Conservation (phyloP, 192 early-diverging fungal species). For the Kappamyces sp. region DNA sequence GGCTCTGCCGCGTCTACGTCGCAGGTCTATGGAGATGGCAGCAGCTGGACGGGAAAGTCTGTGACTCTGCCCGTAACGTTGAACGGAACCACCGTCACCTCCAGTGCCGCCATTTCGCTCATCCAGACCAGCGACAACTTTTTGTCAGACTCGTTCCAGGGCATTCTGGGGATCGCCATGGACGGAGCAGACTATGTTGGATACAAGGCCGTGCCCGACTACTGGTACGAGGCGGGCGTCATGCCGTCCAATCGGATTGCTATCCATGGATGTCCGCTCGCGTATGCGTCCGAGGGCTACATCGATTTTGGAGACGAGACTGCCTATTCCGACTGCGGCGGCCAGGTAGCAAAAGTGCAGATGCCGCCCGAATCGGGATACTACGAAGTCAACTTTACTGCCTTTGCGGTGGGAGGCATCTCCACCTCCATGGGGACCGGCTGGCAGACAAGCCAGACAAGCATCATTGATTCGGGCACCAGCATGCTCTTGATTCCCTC, state of each 20-base stretch:
- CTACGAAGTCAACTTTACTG: background rate
- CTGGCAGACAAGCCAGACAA: background rate
- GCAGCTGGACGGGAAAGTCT: constrained; percentile 1
- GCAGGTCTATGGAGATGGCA: background rate
- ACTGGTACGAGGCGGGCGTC: background rate
- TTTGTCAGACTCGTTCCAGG: too few relatives aligned
- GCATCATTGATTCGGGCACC: constrained; percentile 9
- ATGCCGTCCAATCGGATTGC: constrained; percentile 3
- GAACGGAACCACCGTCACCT: background rate
- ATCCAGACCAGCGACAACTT: too few relatives aligned
- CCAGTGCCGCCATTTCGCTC: background rate
- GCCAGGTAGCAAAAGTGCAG: background rate
- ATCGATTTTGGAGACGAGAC: constrained; percentile 11
- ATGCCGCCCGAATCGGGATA: constrained; percentile 2
- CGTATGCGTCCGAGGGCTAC: background rate
- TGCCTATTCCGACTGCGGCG: background rate
- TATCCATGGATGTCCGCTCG: background rate
- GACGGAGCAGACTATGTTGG: too few relatives aligned
- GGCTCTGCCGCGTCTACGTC: background rate
- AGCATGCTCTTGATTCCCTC: constrained; percentile 1
- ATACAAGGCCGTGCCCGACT: background rate
- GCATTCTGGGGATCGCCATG: too few relatives aligned
- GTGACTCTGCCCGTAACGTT: background rate
- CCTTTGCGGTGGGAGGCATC: constrained; percentile 1
- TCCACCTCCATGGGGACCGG: background rate